phyloP scores from a whole-genome alignment of 148 eudicot species.

The Silene conica region DNA sequence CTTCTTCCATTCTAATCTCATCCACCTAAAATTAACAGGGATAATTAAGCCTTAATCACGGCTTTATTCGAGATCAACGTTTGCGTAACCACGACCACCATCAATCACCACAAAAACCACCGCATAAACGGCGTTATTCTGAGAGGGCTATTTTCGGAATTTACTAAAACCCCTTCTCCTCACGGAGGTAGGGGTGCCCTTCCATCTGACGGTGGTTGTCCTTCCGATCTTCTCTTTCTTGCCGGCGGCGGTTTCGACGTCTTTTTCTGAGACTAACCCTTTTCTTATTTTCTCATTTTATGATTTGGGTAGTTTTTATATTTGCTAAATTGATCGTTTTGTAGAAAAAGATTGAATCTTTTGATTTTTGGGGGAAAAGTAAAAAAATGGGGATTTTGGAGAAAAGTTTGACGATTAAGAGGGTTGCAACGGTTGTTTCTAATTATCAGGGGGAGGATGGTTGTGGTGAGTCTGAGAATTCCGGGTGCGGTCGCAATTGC shows the following conservation, averaged over 20 bases:
- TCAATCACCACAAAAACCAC: conserved; percentile 6
- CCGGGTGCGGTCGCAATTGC: conserved; percentile 57
- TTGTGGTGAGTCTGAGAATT: not conserved
- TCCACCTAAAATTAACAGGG: not conserved
- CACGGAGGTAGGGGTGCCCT: conserved; percentile 94
- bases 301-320: conserved; percentile 24
- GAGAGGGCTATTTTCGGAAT: conserved; percentile 12
- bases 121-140: not conserved
- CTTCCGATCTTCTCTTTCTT: conserved; percentile 85
- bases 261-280: conserved; percentile 10
- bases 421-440: conserved; percentile 28
- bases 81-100: conserved; percentile 10
- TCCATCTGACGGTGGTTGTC: conserved; percentile 83
- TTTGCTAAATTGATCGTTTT: conserved; percentile 3
- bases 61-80: conserved; percentile 29
- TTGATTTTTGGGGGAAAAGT: not conserved
- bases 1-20: not conserved
- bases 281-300: conserved; percentile 15
- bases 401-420: conserved; percentile 35
- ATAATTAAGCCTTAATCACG: conserved; percentile 25
- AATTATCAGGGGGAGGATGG: conserved; percentile 32
- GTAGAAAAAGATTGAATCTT: not conserved
- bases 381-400: conserved; percentile 28
- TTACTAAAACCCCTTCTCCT: conserved; percentile 53
- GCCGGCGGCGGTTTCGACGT: conserved; percentile 44